Evolutionary conservation across 345 rosid species (phyloP).

Genomic region (Arabidopsis arenosa): DNA sequence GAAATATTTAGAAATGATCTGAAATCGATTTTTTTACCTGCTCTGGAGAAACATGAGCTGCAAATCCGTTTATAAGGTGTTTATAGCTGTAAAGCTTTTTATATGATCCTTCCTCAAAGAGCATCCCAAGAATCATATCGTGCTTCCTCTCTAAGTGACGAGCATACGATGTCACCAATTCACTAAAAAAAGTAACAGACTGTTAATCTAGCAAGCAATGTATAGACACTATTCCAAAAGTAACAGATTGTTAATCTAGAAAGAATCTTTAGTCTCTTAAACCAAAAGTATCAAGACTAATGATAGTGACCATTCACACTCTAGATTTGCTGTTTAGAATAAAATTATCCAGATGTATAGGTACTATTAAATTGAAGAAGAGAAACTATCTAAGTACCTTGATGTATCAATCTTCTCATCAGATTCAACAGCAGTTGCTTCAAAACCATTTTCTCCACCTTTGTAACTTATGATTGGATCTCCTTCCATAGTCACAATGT

Average conservation of each 20-base stretch:
- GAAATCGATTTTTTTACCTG: conserved; percentile 63
- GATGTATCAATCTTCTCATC: conserved; percentile 81
- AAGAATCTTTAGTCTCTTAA: not conserved
- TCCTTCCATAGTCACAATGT: conserved; percentile 84
- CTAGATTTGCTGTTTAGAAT: no score
- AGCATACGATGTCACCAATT: conserved; percentile 76
- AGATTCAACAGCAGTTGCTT: conserved; percentile 87
- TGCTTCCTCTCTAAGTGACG: conserved; percentile 90
- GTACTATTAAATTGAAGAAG: conserved; percentile 2
- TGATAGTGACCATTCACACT: no score
- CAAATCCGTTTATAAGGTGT: conserved; percentile 96
- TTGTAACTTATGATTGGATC: conserved; percentile 86
- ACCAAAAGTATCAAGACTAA: no score
- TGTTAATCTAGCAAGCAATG: conserved; percentile 22
- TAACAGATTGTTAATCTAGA: conserved; percentile 18
- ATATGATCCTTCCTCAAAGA: conserved; percentile 79
- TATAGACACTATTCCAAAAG: not conserved
- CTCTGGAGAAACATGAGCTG: conserved; percentile 80
- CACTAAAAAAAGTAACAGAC: conserved; percentile 55
- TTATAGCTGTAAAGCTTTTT: conserved; percentile 94
- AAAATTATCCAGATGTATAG: not conserved
- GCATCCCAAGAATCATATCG: conserved; percentile 86
- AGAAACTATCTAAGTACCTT: conserved; percentile 54
- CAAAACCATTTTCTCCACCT: conserved; percentile 90
- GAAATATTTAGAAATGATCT: conserved; percentile 5